phyloP scores from a whole-genome alignment of 164 flowering plant species.

The Malania oleifera region DNA sequence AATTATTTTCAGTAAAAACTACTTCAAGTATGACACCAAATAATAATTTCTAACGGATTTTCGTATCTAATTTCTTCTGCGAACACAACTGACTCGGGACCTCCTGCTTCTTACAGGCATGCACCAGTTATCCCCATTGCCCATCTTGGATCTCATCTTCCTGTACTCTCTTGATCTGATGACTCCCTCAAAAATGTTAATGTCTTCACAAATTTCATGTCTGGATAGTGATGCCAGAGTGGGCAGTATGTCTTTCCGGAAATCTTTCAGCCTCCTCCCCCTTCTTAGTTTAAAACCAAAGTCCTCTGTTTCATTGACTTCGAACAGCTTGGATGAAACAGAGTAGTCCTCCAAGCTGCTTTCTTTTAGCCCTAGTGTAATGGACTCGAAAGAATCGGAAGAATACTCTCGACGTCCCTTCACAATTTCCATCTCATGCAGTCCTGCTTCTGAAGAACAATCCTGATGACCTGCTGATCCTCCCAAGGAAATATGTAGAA shows the following conservation, averaged over 20 bases:
- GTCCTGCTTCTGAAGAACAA: slow-evolving; percentile 4
- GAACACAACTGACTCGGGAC: slow-evolving; percentile 20
- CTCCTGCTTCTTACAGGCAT: slow-evolving; percentile 39
- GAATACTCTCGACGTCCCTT: slow-evolving; percentile 35
- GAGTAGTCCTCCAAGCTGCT: slow-evolving; percentile 33
- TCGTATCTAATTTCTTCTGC: slow-evolving; percentile 20
- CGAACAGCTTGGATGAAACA: slow-evolving; percentile 30
- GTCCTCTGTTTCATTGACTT: slow-evolving; percentile 24
- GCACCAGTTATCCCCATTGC: slow-evolving; percentile 21
- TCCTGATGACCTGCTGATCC: slow-evolving; percentile 15
- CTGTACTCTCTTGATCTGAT: slow-evolving; percentile 42
- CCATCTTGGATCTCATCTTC: slow-evolving; percentile 29
- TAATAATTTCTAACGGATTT: slow-evolving; percentile 4
- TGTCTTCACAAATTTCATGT: slow-evolving; percentile 59
- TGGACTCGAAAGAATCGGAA: slow-evolving; percentile 46
- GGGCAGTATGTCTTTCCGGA: slow-evolving; percentile 61
- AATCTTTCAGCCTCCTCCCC: slow-evolving; percentile 62
- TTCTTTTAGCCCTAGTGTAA: slow-evolving; percentile 30
- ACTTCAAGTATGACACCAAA: slow-evolving; percentile 1
- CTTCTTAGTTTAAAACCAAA: slow-evolving; percentile 37
- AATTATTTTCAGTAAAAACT: no score
- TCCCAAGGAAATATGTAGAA: slow-evolving; percentile 28
- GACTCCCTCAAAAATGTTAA: slow-evolving; percentile 40
- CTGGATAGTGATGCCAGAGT: slow-evolving; percentile 47
- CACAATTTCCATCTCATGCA: slow-evolving; percentile 12